Base-by-base conservation (phyloP, 2,329 filamentous ascomycete genomes). In the Alternaria arborescens region DNA sequence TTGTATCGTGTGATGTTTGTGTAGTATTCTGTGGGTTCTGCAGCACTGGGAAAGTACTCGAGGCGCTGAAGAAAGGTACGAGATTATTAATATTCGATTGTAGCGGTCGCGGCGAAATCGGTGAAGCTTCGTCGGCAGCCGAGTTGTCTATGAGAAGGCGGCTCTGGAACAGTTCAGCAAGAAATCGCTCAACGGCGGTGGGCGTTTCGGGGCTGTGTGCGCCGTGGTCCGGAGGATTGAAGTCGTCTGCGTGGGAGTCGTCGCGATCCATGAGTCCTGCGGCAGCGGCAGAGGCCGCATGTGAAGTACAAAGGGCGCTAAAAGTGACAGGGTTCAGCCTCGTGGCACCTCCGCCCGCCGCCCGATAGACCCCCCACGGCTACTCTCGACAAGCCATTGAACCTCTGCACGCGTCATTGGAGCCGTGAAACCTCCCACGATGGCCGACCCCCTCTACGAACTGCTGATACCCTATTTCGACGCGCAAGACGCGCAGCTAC, bases 381-480 rank as follows among this genome's bases (percentile, higher is more conserved):
- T 43, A 22, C 40, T 22, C 46, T 48, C 46, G 18, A n/a, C 0
- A 20, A 14, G 30, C 46, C 22, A 48, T 48, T 11, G 20, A 5
- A n/a, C 22, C 7, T 24, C 0, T 24, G 22, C 22, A 24, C 22
- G 22, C 22, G 22, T 24, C 22, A 24, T 24, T 24, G 22, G 22
- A 24, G 6, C 22, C 22, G 30, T 24, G 30, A 50, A n/a, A 50
- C 32, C 3, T 22, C 14, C 11, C 32, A 41, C 24, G 7, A 72
- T 72, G 70, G 64, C 67, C 26, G 91, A 94, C 74, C 83, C 91
- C 16, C 83, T 96, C 40, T 89, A 92, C 71, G 92, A 95, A 59
- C 83, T 95, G 42, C 84, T 95, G 43, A 79, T 82, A 55, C 87
- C 89, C 26, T 86, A 90, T 74, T 82, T 89, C 64, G 82, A 86